phyloP scores from a whole-genome alignment of 1,284 basidiomycete genomes.

The Ustanciosporium gigantosporum region DNA sequence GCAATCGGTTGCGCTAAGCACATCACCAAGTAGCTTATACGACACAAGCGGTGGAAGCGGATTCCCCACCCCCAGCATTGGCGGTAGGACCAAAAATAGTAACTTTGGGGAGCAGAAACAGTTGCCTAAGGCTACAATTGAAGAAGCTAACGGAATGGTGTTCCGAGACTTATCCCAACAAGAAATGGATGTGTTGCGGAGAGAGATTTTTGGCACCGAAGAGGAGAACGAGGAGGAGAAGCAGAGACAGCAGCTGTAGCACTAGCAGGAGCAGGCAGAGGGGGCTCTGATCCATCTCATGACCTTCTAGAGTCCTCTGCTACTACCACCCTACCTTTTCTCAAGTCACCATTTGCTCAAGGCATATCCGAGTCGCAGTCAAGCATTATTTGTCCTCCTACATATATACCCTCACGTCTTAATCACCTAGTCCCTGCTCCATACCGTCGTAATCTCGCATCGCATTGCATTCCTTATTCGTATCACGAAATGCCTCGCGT shows the following conservation, averaged over 20 bases:
- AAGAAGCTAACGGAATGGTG: conserved; percentile 33
- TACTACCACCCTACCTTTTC: too few species aligned
- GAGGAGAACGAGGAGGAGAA: not conserved
- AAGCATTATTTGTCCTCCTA: not conserved
- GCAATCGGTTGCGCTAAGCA: conserved; percentile 41
- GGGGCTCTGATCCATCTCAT: not conserved
- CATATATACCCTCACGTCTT: too few species aligned
- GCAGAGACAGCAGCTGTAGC: too few species aligned
- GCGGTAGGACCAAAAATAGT: conserved; percentile 4
- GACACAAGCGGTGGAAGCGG: conserved; percentile 38
- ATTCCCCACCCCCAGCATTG: conserved; percentile 33
- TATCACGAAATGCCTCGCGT: too few species aligned
- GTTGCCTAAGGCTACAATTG: not conserved
- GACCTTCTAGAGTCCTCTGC: too few species aligned
- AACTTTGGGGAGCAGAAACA: not conserved
- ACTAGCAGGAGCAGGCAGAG: not conserved
- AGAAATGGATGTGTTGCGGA: conserved; percentile 5
- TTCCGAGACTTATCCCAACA: conserved; percentile 17
- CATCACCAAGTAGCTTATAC: conserved; percentile 34
- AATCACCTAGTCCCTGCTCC: too few species aligned
- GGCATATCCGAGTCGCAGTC: not conserved
- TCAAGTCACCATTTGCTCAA: not conserved
- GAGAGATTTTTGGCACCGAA: conserved; percentile 27
- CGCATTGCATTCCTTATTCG: too few species aligned
- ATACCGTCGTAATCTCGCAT: too few species aligned